Evolutionary conservation across 306 rosid genomes (phyloP).

Genomic region (Cyclanthera cordifolia): DNA sequence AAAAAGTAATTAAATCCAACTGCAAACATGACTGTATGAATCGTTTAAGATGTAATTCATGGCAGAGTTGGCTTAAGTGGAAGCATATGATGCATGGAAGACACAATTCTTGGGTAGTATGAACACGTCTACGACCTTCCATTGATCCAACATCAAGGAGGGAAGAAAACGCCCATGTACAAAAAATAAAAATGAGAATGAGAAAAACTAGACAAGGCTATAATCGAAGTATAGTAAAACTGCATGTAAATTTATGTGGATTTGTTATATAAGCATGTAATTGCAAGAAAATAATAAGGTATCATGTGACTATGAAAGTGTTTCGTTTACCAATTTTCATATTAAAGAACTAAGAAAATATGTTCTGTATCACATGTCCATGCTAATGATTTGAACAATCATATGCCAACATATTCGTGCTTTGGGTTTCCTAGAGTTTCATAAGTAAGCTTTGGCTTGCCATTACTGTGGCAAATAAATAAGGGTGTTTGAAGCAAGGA

Average conservation of each 20-base stretch:
- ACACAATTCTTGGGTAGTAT: neutral
- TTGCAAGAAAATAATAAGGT: neutral
- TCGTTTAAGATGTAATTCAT: neutral
- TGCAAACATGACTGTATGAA: neutral
- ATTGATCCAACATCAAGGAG: neutral
- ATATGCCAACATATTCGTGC: neutral
- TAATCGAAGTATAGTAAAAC: neutral
- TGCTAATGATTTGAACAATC: neutral
- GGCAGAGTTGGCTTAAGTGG: neutral
- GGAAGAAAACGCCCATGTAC: neutral
- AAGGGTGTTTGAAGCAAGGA: neutral
- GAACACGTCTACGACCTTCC: neutral
- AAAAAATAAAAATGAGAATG: neutral
- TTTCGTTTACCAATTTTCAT: neutral
- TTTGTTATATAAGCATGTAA: neutral
- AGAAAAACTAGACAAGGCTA: neutral
- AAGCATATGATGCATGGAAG: constrained; percentile 5
- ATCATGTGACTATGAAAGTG: neutral
- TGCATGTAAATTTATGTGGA: neutral
- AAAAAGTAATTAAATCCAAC: neutral
- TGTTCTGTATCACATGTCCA: neutral
- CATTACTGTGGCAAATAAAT: neutral
- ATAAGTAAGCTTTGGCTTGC: neutral
- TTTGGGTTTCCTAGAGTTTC: neutral
- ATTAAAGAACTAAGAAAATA: neutral